phyloP scores from a whole-genome alignment of 139 green algal species.

The Mychonastes homosphaera region DNA sequence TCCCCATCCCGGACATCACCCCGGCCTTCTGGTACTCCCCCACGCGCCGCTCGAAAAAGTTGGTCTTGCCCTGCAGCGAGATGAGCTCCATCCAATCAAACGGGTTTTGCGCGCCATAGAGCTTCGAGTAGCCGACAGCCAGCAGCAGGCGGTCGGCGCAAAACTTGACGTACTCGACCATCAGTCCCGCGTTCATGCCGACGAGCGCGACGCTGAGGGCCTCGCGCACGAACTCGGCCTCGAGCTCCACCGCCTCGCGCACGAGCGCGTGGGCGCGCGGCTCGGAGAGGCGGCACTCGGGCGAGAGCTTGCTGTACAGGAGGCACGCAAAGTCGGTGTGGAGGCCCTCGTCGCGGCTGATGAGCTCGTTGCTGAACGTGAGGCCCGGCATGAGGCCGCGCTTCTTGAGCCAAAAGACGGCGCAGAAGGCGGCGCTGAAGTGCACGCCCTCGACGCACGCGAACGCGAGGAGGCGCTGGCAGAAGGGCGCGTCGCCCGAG shows the following conservation, averaged over 20 bases:
- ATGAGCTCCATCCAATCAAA: conserved; percentile 91
- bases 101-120: conserved; percentile 64
- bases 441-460: conserved; percentile 96
- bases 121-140: conserved; percentile 53
- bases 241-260: conserved; percentile 83
- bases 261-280: conserved; percentile 49
- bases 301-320: conserved; percentile 51
- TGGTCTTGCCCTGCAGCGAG: conserved; percentile 79
- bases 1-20: conserved; percentile 53
- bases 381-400: conserved; percentile 91
- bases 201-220: conserved; percentile 41
- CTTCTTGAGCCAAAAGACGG: conserved; percentile 99
- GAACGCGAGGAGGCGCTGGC: conserved; percentile 88
- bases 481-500: conserved; percentile 68
- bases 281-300: background rate
- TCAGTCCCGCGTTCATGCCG: conserved; percentile 77
- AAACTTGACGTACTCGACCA: conserved; percentile 88
- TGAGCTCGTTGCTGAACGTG: conserved; percentile 98
- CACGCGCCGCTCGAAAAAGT: conserved; percentile 96
- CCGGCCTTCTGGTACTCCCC: conserved; percentile 90
- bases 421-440: conserved; percentile 94
- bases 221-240: conserved; percentile 90
- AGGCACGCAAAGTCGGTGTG: conserved; percentile 95
- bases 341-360: conserved; percentile 91
- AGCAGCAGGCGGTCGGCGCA: conserved; percentile 58